These are phyloP conservation scores for Neurospora sp. DNA, from an alignment of 495 filamentous ascomycete genomes.

Conservation along the genomic window DNA sequence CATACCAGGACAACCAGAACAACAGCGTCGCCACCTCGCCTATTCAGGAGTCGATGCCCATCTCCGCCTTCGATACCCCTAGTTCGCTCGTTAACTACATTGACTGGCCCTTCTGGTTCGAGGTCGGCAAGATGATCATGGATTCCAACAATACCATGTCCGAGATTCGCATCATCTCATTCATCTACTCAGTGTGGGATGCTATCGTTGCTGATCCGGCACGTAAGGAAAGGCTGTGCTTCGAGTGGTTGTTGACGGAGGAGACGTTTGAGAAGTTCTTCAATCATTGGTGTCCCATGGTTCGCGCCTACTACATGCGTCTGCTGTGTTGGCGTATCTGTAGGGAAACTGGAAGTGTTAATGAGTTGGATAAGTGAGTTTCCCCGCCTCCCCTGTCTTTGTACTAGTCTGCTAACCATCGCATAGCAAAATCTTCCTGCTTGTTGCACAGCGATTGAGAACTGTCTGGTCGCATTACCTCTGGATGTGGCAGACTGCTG, in stretches of 20 bases:
- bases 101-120: constrained; percentile 88
- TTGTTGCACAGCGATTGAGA: constrained; percentile 58
- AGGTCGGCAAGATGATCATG: constrained; percentile 73
- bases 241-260: constrained; percentile 72
- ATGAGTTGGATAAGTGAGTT: constrained; percentile 61
- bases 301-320: constrained; percentile 90
- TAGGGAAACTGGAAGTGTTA: constrained; percentile 59
- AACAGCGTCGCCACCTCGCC: constrained; percentile 25
- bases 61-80: constrained; percentile 4
- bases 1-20: constrained; percentile 35
- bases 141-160: constrained; percentile 89
- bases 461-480: constrained; percentile 73
- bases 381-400: constrained; percentile 16
- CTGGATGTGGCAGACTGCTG: constrained; percentile 55
- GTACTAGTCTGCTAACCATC: constrained; percentile 2
- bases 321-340: constrained; percentile 87
- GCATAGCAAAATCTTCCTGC: constrained; percentile 56
- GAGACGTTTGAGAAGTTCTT: constrained; percentile 77
- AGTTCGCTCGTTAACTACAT: constrained; percentile 24
- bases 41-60: constrained; percentile 3
- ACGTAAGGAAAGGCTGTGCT: constrained; percentile 62
- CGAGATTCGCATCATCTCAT: constrained; percentile 78
- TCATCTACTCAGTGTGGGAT: constrained; percentile 77
- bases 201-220: constrained; percentile 54
- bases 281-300: constrained; percentile 98